These are phyloP conservation scores for Furcasterigmium sp. DNA, from an alignment of 2,329 filamentous ascomycete species.

Conservation along the genomic window DNA sequence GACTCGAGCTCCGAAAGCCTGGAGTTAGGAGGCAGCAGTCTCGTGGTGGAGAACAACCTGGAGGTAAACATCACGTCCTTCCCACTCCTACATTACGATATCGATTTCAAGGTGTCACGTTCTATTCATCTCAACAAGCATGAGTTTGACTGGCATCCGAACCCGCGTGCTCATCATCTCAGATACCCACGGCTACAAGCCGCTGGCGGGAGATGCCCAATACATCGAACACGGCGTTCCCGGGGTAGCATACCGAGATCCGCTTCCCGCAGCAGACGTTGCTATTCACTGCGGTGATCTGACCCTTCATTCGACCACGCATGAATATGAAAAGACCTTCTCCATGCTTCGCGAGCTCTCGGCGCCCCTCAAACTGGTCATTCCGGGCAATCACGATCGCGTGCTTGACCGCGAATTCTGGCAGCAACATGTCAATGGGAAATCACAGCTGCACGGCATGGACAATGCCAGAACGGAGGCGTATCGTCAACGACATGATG, in stretches of 20 bases:
- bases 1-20: too few species aligned
- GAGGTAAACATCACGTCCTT: too few species aligned
- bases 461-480: not conserved
- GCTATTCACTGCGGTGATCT: conserved; percentile 46
- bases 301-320: conserved; percentile 35
- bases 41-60: too few species aligned
- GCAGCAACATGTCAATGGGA: not conserved
- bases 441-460: not conserved
- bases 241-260: conserved; percentile 21
- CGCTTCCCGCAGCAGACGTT: conserved; percentile 34
- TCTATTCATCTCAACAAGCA: too few species aligned
- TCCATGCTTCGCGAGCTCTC: conserved; percentile 29
- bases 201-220: conserved; percentile 1
- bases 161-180: conserved; percentile 33
- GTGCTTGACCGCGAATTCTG: conserved; percentile 23
- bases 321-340: conserved; percentile 31
- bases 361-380: conserved; percentile 41
- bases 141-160: too few species aligned
- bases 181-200: conserved; percentile 27
- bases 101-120: too few species aligned
- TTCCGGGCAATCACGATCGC: conserved; percentile 49
- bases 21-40: too few species aligned
- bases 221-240: conserved; percentile 2
- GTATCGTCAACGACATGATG: conserved; percentile 32
- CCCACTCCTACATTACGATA: too few species aligned